A percentile compares a stretch with the other conserved stretches of the same genome.
phyloP scores from a whole-genome alignment of 805 yeast species.

The Starmerella apicola region DNA sequence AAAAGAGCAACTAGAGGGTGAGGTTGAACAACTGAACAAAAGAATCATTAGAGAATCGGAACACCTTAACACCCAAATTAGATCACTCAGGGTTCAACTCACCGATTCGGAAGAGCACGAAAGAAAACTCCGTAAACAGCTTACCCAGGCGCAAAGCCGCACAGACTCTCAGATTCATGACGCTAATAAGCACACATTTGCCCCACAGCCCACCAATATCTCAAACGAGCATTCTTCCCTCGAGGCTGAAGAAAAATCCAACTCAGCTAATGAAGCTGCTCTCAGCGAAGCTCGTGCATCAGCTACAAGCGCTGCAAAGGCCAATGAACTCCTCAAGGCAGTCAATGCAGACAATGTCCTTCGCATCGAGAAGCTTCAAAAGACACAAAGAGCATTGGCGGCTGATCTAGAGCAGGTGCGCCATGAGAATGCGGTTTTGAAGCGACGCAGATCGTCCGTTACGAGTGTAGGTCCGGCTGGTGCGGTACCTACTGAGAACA shows the following conservation, averaged over 20 bases:
- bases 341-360: constrained; percentile 29
- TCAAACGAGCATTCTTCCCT: neutral
- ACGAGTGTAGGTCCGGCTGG: constrained; percentile 2
- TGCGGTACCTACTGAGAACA: constrained; percentile 1
- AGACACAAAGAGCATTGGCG: constrained; percentile 25
- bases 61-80: constrained; percentile 37
- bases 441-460: constrained; percentile 4
- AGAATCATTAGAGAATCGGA: constrained; percentile 56
- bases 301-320: constrained; percentile 22
- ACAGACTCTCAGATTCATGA: neutral
- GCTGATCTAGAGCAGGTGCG: constrained; percentile 27
- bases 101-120: constrained; percentile 14
- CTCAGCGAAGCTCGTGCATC: constrained; percentile 14
- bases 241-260: neutral
- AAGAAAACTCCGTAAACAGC: constrained; percentile 8
- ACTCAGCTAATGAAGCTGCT: neutral
- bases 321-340: constrained; percentile 25
- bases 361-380: constrained; percentile 28
- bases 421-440: constrained; percentile 17
- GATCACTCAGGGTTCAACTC: constrained; percentile 18
- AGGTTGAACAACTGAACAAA: constrained; percentile 36
- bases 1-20: constrained; percentile 46
- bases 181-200: neutral
- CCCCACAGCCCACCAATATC: too few relatives aligned
- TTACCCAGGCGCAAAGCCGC: neutral